Percentiles rank a stretch among this genome's conserved stretches.
These are phyloP conservation scores for Vitis rotundifolia DNA, from an alignment of 164 flowering plant genomes.

Conservation along the genomic window DNA sequence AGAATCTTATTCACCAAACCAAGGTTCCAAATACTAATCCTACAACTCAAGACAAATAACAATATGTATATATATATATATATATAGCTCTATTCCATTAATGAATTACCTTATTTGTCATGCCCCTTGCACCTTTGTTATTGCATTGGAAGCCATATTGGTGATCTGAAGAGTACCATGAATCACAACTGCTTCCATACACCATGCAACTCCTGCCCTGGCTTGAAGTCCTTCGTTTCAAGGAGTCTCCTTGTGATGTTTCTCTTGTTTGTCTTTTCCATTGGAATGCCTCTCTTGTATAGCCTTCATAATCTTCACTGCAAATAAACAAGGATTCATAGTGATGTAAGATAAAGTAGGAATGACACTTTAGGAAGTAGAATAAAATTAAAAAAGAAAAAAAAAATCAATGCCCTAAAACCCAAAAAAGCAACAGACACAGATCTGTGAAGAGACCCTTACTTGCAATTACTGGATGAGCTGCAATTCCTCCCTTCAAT, in stretches of 20 bases:
- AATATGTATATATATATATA: not conserved
- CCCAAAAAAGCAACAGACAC: not conserved
- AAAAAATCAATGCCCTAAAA: no score
- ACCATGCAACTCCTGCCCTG: constrained; percentile 28
- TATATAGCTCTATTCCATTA: not conserved
- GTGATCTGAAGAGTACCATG: constrained; percentile 30
- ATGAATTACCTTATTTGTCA: constrained; percentile 55
- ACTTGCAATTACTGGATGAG: constrained; percentile 82
- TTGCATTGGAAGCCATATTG: constrained; percentile 41
- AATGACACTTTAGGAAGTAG: not conserved
- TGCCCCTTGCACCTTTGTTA: constrained; percentile 27
- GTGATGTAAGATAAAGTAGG: not conserved
- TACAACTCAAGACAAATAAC: not conserved
- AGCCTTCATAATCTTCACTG: constrained; percentile 68
- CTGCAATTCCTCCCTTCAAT: constrained; percentile 81
- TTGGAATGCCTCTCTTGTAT: constrained; percentile 47
- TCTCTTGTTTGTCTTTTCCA: constrained; percentile 56
- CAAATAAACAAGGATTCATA: constrained; percentile 11
- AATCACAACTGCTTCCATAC: constrained; percentile 33
- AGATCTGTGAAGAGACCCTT: constrained; percentile 20
- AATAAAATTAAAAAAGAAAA: not conserved
- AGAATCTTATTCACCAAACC: not conserved
- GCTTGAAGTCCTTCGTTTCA: constrained; percentile 37
- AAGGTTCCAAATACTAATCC: not conserved
- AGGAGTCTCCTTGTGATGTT: constrained; percentile 29